phyloP scores from a whole-genome alignment of 2,329 filamentous ascomycete genomes.

The Calonectria crousiana region DNA sequence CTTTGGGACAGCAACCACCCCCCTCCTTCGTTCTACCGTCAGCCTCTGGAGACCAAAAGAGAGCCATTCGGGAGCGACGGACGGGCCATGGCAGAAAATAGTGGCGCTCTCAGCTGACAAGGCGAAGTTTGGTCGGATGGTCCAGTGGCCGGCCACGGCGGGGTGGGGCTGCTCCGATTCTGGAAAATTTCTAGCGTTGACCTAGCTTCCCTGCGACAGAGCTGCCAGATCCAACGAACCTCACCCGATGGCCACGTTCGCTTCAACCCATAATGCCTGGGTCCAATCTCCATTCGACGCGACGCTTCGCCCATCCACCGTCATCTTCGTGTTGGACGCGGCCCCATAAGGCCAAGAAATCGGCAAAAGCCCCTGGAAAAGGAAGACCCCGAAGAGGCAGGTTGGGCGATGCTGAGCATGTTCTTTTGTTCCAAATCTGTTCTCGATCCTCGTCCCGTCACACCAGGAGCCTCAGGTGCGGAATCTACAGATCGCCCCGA shows the following conservation, averaged over 20 bases:
- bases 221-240: constrained; percentile 36
- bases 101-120: constrained; percentile 41
- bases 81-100: constrained; percentile 25
- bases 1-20: neutral
- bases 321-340: constrained; percentile 12
- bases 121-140: constrained; percentile 18
- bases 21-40: neutral
- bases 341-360: constrained; percentile 11
- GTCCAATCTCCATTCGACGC: constrained; percentile 14
- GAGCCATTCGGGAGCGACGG: neutral
- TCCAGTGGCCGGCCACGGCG: neutral
- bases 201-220: constrained; percentile 23
- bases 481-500: constrained; percentile 28
- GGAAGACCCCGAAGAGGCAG: constrained; percentile 18
- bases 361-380: constrained; percentile 13
- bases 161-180: constrained; percentile 28
- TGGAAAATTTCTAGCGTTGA: constrained; percentile 45
- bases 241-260: constrained; percentile 32
- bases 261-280: constrained; percentile 2
- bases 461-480: constrained; percentile 10
- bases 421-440: constrained; percentile 22
- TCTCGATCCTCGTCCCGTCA: constrained; percentile 11
- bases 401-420: constrained; percentile 2
- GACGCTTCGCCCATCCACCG: constrained; percentile 7
- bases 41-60: constrained; percentile 3